Percentiles rank a stretch among this genome's conserved stretches.
Conservation (phyloP, 805 yeast species). For the Ogataea methanolica region DNA sequence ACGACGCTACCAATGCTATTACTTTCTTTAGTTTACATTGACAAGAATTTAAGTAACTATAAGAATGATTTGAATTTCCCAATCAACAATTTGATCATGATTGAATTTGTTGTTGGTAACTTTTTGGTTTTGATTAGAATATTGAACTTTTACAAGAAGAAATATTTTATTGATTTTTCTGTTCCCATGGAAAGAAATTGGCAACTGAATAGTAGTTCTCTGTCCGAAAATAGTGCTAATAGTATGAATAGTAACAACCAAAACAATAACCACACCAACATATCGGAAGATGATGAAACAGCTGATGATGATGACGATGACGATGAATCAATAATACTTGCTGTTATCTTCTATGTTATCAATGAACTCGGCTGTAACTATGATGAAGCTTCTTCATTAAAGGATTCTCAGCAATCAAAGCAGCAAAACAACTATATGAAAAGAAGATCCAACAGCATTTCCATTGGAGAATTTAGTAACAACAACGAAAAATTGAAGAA, state of each 20-base stretch:
- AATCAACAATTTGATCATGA: constrained; percentile 29
- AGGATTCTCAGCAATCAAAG: constrained; percentile 3
- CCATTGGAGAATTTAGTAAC: constrained; percentile 25
- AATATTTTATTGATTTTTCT: constrained; percentile 21
- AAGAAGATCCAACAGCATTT: constrained; percentile 21
- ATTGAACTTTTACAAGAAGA: constrained; percentile 30
- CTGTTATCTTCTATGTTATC: constrained; percentile 25
- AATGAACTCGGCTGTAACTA: constrained; percentile 23
- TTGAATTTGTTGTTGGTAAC: constrained; percentile 41
- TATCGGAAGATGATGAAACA: constrained; percentile 15
- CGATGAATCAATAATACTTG: constrained; percentile 25
- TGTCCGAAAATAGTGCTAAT: background rate
- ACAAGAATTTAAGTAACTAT: constrained; percentile 25
- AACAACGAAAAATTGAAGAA: constrained; percentile 24
- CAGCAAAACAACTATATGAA: background rate
- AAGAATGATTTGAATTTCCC: constrained; percentile 29
- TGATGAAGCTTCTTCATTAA: constrained; percentile 1
- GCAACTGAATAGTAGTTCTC: constrained; percentile 6
- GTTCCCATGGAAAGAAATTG: constrained; percentile 19
- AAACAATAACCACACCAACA: constrained; percentile 1
- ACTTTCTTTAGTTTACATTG: constrained; percentile 25
- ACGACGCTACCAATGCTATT: constrained; percentile 46
- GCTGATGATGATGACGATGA: constrained; percentile 16
- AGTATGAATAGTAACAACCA: constrained; percentile 1
- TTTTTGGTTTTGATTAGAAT: constrained; percentile 41